phyloP scores from a whole-genome alignment of 768 basidiomycete species.

The Suillus americanus region DNA sequence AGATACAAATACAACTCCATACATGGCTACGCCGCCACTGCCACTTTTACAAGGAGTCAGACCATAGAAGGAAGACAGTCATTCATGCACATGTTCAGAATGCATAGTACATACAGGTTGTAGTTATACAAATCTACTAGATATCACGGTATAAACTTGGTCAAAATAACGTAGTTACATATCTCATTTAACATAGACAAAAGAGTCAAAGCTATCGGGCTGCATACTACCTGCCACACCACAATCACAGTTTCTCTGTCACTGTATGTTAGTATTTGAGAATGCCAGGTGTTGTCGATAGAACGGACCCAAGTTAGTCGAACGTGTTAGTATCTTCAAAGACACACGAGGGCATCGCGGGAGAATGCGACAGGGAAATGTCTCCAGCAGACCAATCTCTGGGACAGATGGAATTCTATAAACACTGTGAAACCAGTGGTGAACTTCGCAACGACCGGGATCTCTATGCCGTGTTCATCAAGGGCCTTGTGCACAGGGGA shows the following conservation, averaged over 20 bases:
- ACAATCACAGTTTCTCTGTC: neutral
- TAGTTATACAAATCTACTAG: neutral
- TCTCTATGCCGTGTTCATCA: neutral
- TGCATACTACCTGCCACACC: neutral
- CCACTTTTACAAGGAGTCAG: too few species aligned
- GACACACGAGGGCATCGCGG: neutral
- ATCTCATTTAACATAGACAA: neutral
- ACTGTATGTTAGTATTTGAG: neutral
- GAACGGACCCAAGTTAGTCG: neutral
- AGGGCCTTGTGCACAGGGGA: neutral
- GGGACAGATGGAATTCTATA: neutral
- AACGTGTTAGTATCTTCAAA: neutral
- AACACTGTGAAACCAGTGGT: neutral
- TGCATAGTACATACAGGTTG: neutral
- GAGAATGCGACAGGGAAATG: neutral
- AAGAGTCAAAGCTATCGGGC: neutral
- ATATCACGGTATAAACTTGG: constrained; percentile 19
- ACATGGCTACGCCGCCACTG: too few species aligned
- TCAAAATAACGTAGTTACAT: constrained; percentile 42
- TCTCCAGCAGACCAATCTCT: neutral
- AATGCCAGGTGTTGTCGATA: neutral
- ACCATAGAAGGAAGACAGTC: neutral
- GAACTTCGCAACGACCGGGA: neutral
- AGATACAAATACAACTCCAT: constrained; percentile 26
- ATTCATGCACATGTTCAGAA: neutral